These are phyloP conservation scores for Globisporangium mamillatum DNA, from an alignment of 352 stramenopile genomes.

Conservation along the genomic window DNA sequence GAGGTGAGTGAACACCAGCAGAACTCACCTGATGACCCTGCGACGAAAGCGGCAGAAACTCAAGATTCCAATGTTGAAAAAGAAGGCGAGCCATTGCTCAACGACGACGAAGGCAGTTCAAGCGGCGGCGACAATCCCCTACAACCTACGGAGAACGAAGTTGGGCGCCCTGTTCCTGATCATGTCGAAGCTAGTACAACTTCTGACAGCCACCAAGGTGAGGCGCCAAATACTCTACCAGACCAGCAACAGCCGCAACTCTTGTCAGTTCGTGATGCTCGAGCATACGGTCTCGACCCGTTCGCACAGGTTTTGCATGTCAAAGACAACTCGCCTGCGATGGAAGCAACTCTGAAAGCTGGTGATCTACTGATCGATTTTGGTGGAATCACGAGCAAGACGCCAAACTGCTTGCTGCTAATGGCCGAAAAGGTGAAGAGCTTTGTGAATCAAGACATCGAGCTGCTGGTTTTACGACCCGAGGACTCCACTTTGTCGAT, in stretches of 20 bases:
- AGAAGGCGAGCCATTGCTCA: not conserved
- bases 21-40: not conserved
- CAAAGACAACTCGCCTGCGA: conserved; percentile 35
- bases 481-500: not conserved
- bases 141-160: too few species aligned
- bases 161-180: too few species aligned
- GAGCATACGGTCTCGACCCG: conserved; percentile 17
- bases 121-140: not conserved
- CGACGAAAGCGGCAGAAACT: not conserved
- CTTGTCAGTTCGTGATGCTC: not conserved
- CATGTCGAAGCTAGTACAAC: not conserved
- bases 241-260: not conserved
- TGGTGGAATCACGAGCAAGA: conserved; percentile 40
- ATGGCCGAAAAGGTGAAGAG: conserved; percentile 53
- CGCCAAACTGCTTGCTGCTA: conserved; percentile 44
- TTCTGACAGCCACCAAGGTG: not conserved
- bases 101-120: not conserved
- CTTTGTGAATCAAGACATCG: conserved; percentile 33
- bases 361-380: conserved; percentile 52
- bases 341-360: conserved; percentile 36
- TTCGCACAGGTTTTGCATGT: conserved; percentile 56
- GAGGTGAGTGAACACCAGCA: too few species aligned
- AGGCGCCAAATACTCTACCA: not conserved
- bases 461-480: conserved; percentile 36
- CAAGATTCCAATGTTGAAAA: not conserved